A percentile compares a stretch with the other conserved stretches of the same genome.
phyloP scores from a whole-genome alignment of 2,329 filamentous ascomycete genomes.

The Diaporthe helianthi region DNA sequence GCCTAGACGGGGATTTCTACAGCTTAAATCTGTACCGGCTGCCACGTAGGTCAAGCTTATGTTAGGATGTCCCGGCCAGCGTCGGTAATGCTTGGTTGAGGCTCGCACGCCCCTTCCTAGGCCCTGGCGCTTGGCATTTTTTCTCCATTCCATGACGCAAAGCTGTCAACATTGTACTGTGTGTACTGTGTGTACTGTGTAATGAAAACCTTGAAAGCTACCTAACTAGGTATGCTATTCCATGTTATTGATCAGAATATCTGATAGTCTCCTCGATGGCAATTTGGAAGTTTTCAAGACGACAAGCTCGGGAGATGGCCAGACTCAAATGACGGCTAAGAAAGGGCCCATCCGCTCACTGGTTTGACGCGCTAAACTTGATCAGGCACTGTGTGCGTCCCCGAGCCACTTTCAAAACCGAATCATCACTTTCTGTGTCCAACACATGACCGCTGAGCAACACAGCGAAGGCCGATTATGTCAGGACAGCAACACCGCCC shows the following conservation, averaged over 20 bases:
- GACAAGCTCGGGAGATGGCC: background rate
- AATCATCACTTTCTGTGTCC: conserved; percentile 3
- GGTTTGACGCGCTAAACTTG: conserved; percentile 3
- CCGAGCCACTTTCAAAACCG: background rate
- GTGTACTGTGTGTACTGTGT: too few relatives aligned
- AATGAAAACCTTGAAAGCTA: too few relatives aligned
- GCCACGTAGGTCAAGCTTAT: conserved; percentile 7
- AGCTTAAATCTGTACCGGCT: background rate
- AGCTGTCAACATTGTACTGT: background rate
- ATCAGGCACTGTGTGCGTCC: conserved; percentile 8
- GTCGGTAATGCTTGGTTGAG: background rate
- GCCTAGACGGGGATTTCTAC: background rate
- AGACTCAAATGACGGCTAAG: background rate
- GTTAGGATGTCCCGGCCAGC: conserved; percentile 1
- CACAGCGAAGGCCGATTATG: background rate
- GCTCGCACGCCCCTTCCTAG: background rate
- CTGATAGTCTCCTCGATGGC: background rate
- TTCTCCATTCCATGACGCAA: background rate
- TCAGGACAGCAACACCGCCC: background rate
- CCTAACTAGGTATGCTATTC: background rate
- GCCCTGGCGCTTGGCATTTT: background rate
- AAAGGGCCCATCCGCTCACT: too few relatives aligned
- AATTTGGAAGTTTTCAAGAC: background rate
- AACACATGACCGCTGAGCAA: background rate
- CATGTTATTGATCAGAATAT: background rate